Evolutionary conservation across 2,329 filamentous ascomycete genomes (phyloP).

Genomic region (Colletotrichum karsti): DNA sequence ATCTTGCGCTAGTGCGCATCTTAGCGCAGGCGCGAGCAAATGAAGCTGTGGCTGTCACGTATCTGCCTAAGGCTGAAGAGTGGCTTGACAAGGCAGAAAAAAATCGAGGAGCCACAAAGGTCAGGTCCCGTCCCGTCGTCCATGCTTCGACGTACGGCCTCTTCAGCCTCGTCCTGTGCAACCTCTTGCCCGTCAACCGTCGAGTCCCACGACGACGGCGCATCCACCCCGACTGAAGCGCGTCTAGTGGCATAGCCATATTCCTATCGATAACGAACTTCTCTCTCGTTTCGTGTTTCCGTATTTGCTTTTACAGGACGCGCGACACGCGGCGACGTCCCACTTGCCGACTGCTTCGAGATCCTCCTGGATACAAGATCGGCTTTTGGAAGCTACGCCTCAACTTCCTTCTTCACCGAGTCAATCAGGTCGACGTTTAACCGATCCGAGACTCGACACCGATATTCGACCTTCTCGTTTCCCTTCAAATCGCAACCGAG

Average conservation of each 20-base stretch:
- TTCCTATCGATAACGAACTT: background rate
- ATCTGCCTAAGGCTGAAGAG: background rate
- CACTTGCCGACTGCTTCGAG: background rate
- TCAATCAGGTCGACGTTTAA: background rate
- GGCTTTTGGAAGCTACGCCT: background rate
- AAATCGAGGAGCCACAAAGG: conserved; percentile 19
- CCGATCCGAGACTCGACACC: background rate
- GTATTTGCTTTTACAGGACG: background rate
- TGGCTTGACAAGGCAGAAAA: conserved; percentile 19
- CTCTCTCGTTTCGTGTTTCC: background rate
- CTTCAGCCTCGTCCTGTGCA: conserved; percentile 30
- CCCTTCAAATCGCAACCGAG: too few relatives aligned
- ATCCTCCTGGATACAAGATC: background rate
- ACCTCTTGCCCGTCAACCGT: conserved; percentile 20
- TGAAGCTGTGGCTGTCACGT: conserved; percentile 2
- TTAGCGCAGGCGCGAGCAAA: conserved; percentile 16
- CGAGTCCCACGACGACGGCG: conserved; percentile 28
- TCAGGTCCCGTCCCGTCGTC: too few relatives aligned
- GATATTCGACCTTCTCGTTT: background rate
- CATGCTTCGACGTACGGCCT: too few relatives aligned
- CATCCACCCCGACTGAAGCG: conserved; percentile 8
- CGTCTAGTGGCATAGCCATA: conserved; percentile 4
- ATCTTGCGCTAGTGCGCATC: background rate
- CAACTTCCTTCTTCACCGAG: background rate
- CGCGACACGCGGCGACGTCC: background rate